phyloP scores from a whole-genome alignment of 768 basidiomycete species.

The Tremella yokohamensis region DNA sequence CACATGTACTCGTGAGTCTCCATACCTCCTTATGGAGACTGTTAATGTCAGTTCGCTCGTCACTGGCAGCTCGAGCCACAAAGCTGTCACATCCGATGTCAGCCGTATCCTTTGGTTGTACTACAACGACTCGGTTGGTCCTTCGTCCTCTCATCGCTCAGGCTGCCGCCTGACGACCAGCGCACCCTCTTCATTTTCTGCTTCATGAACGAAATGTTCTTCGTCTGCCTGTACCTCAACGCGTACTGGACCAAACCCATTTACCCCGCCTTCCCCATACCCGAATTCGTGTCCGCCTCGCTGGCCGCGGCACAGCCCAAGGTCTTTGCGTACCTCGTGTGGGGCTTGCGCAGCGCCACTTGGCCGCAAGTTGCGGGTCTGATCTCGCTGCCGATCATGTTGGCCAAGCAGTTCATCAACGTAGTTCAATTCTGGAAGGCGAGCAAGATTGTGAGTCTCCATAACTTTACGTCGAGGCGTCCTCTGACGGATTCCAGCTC shows the following conservation, averaged over 20 bases:
- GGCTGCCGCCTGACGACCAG: conserved; percentile 53
- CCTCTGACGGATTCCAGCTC: conserved; percentile 51
- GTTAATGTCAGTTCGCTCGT: conserved; percentile 69
- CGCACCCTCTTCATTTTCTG: conserved; percentile 85
- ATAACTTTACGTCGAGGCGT: neutral
- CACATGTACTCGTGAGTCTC: conserved; percentile 92
- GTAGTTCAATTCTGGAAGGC: conserved; percentile 98
- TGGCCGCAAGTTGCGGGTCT: conserved; percentile 72
- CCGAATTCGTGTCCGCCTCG: conserved; percentile 27
- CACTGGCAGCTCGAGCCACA: conserved; percentile 90
- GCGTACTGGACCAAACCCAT: conserved; percentile 75
- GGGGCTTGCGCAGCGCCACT: conserved; percentile 55
- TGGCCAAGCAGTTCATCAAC: conserved; percentile 87
- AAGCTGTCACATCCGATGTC: conserved; percentile 85
- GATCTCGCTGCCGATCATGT: conserved; percentile 64
- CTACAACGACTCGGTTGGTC: conserved; percentile 82
- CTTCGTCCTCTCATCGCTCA: neutral
- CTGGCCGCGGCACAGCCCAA: conserved; percentile 23
- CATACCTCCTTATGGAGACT: neutral
- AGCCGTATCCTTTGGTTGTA: conserved; percentile 87
- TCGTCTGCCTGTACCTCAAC: conserved; percentile 89
- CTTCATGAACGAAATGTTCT: conserved; percentile 92
- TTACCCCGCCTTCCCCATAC: conserved; percentile 53
- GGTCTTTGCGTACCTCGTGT: conserved; percentile 23
- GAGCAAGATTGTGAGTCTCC: conserved; percentile 55